A percentile compares a stretch with the other conserved stretches of the same genome.
These are phyloP conservation scores for Cnidoscolus chayamansa DNA, from an alignment of 441 rosid species.

Conservation along the genomic window DNA sequence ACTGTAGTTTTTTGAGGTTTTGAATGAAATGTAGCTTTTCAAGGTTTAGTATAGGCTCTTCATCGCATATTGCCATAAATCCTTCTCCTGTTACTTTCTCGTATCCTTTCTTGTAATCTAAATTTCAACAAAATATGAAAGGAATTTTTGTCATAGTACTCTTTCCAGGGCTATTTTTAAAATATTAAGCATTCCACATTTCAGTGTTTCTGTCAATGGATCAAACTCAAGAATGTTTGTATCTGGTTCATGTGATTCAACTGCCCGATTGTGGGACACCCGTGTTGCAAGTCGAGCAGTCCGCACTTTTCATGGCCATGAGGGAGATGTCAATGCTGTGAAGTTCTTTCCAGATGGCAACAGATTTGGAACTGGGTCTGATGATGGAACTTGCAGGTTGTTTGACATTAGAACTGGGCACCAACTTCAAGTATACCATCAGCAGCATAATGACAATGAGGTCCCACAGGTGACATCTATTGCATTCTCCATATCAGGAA, in stretches of 20 bases:
- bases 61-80: too few relatives aligned
- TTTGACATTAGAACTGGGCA: constrained; percentile 95
- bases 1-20: too few relatives aligned
- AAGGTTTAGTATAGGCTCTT: too few relatives aligned
- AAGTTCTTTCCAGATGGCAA: constrained; percentile 98
- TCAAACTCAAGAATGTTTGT: constrained; percentile 74
- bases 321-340: constrained; percentile 87
- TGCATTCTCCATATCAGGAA: constrained; percentile 89
- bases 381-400: constrained; percentile 93
- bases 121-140: not conserved
- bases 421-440: constrained; percentile 72
- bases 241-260: constrained; percentile 92
- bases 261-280: constrained; percentile 94
- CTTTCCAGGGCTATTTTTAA: constrained; percentile 16
- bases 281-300: constrained; percentile 96
- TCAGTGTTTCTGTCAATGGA: constrained; percentile 79
- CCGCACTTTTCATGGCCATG: constrained; percentile 85
- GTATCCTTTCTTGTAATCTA: too few relatives aligned
- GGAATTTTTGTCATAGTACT: not conserved
- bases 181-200: constrained; percentile 21
- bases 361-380: constrained; percentile 95
- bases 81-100: too few relatives aligned
- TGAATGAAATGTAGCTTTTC: too few relatives aligned
- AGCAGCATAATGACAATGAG: constrained; percentile 54
- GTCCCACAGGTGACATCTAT: constrained; percentile 64